Base-by-base conservation (phyloP, 495 filamentous ascomycete species). In the Penicillium fimorum region DNA sequence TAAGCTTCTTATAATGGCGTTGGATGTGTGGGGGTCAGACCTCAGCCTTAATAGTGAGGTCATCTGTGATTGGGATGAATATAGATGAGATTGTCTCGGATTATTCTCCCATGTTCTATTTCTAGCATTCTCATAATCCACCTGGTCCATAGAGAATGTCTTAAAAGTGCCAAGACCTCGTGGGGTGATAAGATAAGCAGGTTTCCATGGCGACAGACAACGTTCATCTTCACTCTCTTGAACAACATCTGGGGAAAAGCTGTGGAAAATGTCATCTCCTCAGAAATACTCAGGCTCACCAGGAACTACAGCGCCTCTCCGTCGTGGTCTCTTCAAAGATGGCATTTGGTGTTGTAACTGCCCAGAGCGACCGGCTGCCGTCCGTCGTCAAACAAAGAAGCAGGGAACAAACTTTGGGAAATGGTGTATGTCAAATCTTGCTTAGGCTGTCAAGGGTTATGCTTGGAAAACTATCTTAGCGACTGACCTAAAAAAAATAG, bases 311-410 rank as follows among this genome's bases (percentile, higher is more conserved):
- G 66, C 70, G 3, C 74, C 75, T 1, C 56, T 80, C 52, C n/a
- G n/a, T 2, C 78, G 79, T 22, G 86, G 86, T 8, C 68, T 80
- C 15, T 84, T 86, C 63, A 66, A 70, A 43, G 75, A 84, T 59
- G 79, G 77, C 0, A 64, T 76, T 40, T 87, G 84, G 84, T 71
- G 77, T 57, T 88, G 88, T 62, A 84, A 91, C 56, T 92, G 89
- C 66, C 69, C 75, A 8, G 82, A 83, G 15, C 82, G 85, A 9
- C 77, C 82, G 1, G 80, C 80, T 8, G 88, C 88, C 0, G 65
- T 76, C 13, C 80, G 79, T 15, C 77, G 85, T 44, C 77, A 83
- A 57, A 82, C 82, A 5, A 88, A 82, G 64, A 92, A 89, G 56
- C 79, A 81, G n/a, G 80, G 82, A 0, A 63, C 68, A 38, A 90